phyloP scores from a whole-genome alignment of 2,329 filamentous ascomycete genomes.

The Malbranchea zuffiana region DNA sequence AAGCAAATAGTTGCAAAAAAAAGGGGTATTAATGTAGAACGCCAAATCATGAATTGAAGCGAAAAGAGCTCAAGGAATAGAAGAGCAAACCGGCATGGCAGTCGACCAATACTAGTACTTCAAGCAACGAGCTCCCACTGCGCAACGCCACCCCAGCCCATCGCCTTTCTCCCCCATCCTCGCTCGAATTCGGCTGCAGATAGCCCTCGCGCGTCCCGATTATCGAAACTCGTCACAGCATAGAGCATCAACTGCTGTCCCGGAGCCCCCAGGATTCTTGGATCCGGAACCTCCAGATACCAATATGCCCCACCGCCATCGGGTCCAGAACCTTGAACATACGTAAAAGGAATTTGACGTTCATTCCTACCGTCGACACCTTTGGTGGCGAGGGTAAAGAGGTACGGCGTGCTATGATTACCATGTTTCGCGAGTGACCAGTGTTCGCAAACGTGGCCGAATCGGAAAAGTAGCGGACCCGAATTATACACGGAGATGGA shows the following conservation, averaged over 20 bases:
- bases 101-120: slow-evolving; percentile 2
- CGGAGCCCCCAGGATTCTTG: slow-evolving; percentile 53
- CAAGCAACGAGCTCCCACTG: slow-evolving; percentile 43
- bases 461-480: slow-evolving; percentile 61
- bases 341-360: slow-evolving; percentile 57
- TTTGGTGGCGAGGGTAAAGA: slow-evolving; percentile 59
- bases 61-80: too few species aligned
- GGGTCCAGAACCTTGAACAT: slow-evolving; percentile 27
- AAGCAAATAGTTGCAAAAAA: too few species aligned
- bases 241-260: slow-evolving; percentile 58
- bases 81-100: too few species aligned
- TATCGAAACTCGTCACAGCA: slow-evolving; percentile 47
- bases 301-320: slow-evolving; percentile 65
- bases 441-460: slow-evolving; percentile 68
- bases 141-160: slow-evolving; percentile 42
- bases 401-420: slow-evolving; percentile 53
- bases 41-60: too few species aligned
- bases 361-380: slow-evolving; percentile 56
- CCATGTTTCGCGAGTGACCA: slow-evolving; percentile 59
- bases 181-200: slow-evolving; percentile 39
- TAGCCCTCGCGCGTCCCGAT: slow-evolving; percentile 43
- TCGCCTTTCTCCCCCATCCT: slow-evolving; percentile 37
- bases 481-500: slow-evolving; percentile 51
- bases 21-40: too few species aligned
- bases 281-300: slow-evolving; percentile 62